These are phyloP conservation scores for Drechslera avenae DNA, from an alignment of 2,329 filamentous ascomycete species.

Conservation along the genomic window DNA sequence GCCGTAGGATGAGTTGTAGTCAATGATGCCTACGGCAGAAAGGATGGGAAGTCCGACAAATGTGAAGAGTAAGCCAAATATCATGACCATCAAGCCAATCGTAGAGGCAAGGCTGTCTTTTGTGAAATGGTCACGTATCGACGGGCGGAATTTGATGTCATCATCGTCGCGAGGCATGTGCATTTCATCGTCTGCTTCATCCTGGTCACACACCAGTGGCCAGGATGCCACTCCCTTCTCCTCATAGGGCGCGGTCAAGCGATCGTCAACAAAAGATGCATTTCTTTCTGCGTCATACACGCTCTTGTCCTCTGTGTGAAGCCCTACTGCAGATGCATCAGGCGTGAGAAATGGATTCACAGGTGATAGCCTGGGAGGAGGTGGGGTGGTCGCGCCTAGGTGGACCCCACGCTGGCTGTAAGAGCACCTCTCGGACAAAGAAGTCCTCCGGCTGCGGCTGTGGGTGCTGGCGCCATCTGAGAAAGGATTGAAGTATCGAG, in stretches of 20 bases:
- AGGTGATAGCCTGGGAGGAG: constrained; percentile 12
- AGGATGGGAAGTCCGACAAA: constrained; percentile 60
- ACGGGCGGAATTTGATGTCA: constrained; percentile 52
- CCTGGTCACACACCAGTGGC: constrained; percentile 56
- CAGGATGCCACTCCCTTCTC: constrained; percentile 51
- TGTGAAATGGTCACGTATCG: constrained; percentile 53
- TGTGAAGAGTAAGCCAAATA: constrained; percentile 55
- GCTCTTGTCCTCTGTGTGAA: constrained; percentile 25
- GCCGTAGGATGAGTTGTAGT: constrained; percentile 48
- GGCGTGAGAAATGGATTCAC: constrained; percentile 39
- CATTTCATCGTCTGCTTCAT: constrained; percentile 60
- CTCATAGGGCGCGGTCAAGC: constrained; percentile 51
- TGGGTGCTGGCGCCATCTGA: constrained; percentile 27
- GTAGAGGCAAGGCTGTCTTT: constrained; percentile 52
- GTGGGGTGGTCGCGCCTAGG: constrained; percentile 23
- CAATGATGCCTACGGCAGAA: constrained; percentile 50
- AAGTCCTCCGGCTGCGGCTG: constrained; percentile 33
- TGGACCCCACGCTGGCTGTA: constrained; percentile 8
- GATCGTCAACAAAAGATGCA: constrained; percentile 54
- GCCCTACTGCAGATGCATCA: constrained; percentile 33
- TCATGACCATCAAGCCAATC: constrained; percentile 52
- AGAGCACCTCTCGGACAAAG: constrained; percentile 21
- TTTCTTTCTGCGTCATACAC: constrained; percentile 35
- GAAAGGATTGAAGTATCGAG: constrained; percentile 45
- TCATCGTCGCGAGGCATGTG: constrained; percentile 60